Base-by-base conservation (phyloP, 306 rosid genomes). In the Casuarina glauca region DNA sequence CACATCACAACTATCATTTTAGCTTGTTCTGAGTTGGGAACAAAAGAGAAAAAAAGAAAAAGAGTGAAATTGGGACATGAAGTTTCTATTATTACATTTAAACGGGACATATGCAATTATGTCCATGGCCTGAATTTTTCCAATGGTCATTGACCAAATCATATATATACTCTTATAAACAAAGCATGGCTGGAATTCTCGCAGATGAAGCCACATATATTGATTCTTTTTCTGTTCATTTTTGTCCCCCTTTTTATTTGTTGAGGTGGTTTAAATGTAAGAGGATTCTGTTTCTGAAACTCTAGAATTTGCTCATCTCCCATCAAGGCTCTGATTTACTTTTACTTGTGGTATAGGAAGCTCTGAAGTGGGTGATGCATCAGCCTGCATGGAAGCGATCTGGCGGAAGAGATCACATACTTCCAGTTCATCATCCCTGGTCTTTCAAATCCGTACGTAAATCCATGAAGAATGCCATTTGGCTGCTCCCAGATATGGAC, bases 401-500 rank as follows among this genome's bases (percentile, higher is more conserved):
- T 68, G 92, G 88, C 54, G 98, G 97, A 77, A 86, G 96, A 82
- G 97, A 95, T 90, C 98, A 92, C 74, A 88, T 95, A 76, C 87
- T 95, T 70, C 97, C 98, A 0, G 91, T 95, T 74, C 98, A 95
- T 83, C 99, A 95, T 86, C 99, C 99, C 3, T 95, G 99, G 99
- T 95, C 99, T 45, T 93, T 95, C 78, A 95, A 95, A 85, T 82
- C 97, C 61, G 99, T 95, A 63, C 91, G 97, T n/a, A 86, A 85
- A 78, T 85, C 26, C n/a, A 73, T 93, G 86, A 95, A 95, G 83
- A 87, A 82, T 58, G 97, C 97, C 49, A 95, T 95, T 79, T 95
- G 98, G 98, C 80, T 95, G 83, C 90, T 95, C 77, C 97, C 98
- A 4, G 98, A 95, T 82, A 92, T 95, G 98, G 98, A 95, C 88